These are phyloP conservation scores for Botrytis porri DNA, from an alignment of 2,329 filamentous ascomycete species.

Conservation along the genomic window DNA sequence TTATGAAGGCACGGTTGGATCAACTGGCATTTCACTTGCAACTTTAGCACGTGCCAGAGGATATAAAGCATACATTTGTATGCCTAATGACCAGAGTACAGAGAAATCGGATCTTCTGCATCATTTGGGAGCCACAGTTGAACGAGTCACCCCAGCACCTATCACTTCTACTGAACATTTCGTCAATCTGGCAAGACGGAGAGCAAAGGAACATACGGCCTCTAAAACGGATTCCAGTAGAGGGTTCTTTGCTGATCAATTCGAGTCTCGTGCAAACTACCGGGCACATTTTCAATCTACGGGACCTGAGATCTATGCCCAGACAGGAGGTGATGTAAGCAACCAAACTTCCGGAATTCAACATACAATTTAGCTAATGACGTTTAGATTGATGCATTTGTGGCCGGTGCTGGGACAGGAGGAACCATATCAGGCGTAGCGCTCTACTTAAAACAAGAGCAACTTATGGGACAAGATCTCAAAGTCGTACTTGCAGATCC, in stretches of 20 bases:
- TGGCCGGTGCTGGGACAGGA: conserved; percentile 90
- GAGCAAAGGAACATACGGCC: conserved; percentile 71
- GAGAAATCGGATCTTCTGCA: conserved; percentile 89
- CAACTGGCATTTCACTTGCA: conserved; percentile 91
- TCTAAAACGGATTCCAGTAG: conserved; percentile 57
- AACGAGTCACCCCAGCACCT: conserved; percentile 83
- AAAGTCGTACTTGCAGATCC: conserved; percentile 86
- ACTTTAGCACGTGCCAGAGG: conserved; percentile 83
- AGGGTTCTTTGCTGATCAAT: conserved; percentile 95
- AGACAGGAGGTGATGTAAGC: conserved; percentile 59
- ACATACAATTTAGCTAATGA: conserved; percentile 18
- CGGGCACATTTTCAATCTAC: conserved; percentile 77
- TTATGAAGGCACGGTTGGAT: conserved; percentile 96
- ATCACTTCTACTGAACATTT: conserved; percentile 94
- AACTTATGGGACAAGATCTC: conserved; percentile 41
- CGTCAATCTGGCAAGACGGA: conserved; percentile 81
- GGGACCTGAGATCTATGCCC: conserved; percentile 82
- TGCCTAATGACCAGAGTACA: conserved; percentile 85
- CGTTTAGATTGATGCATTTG: conserved; percentile 72
- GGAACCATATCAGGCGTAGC: conserved; percentile 90
- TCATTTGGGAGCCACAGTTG: conserved; percentile 88
- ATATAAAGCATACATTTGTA: conserved; percentile 93
- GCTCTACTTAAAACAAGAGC: conserved; percentile 70
- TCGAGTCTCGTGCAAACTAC: conserved; percentile 89
- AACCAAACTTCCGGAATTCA: neutral